Conservation (phyloP, 2,329 filamentous ascomycete genomes). For the Epichloe sibirici region DNA sequence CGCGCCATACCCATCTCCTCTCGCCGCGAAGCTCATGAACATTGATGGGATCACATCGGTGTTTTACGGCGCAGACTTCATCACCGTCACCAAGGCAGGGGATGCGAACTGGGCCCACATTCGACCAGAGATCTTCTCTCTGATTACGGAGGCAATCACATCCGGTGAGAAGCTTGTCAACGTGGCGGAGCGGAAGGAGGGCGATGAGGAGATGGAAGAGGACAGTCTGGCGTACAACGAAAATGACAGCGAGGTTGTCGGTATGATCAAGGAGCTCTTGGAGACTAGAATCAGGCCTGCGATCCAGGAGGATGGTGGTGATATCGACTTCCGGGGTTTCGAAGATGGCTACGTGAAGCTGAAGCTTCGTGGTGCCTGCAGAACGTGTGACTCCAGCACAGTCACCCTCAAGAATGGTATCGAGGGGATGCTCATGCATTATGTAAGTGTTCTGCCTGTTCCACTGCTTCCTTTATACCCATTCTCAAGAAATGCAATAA, state of each 20-base stretch:
- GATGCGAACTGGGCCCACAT: slow-evolving; percentile 90
- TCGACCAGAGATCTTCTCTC: slow-evolving; percentile 85
- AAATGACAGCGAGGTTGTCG: slow-evolving; percentile 84
- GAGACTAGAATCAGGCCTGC: slow-evolving; percentile 91
- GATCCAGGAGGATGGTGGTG: slow-evolving; percentile 94
- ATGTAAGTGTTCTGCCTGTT: slow-evolving; percentile 46
- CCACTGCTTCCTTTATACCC: not conserved
- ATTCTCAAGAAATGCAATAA: not conserved
- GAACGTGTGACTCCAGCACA: slow-evolving; percentile 93
- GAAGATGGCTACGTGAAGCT: slow-evolving; percentile 67
- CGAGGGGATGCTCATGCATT: slow-evolving; percentile 96
- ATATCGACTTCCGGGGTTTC: slow-evolving; percentile 92
- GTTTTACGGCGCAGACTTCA: slow-evolving; percentile 91
- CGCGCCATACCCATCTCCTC: slow-evolving; percentile 78
- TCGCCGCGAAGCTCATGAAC: slow-evolving; percentile 82
- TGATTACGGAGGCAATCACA: slow-evolving; percentile 88
- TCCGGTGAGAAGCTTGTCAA: slow-evolving; percentile 73
- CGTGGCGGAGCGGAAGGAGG: slow-evolving; percentile 48
- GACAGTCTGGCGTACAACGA: slow-evolving; percentile 77
- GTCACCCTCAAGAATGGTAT: slow-evolving; percentile 97
- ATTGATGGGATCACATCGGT: slow-evolving; percentile 91
- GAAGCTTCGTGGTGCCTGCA: slow-evolving; percentile 83
- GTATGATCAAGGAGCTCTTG: slow-evolving; percentile 96
- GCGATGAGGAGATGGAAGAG: slow-evolving; percentile 30
- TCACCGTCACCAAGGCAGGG: slow-evolving; percentile 84